Conservation (phyloP, 768 basidiomycete genomes). For the Thelephora ganbajun region DNA sequence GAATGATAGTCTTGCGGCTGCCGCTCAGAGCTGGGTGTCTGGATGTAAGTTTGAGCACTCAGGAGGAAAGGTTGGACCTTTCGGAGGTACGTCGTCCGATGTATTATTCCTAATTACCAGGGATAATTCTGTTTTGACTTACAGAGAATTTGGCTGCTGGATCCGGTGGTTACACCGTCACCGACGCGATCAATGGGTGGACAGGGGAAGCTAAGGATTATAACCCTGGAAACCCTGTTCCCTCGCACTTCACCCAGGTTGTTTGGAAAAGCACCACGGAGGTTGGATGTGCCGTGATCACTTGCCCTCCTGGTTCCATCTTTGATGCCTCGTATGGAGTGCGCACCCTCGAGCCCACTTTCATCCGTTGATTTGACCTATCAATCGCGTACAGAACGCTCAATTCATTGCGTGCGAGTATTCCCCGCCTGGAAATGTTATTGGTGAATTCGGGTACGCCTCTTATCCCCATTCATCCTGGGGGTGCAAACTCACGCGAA, state of each 20-base stretch:
- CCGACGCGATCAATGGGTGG: slow-evolving; percentile 43
- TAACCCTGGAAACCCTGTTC: slow-evolving; percentile 4
- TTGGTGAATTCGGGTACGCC: slow-evolving; percentile 45
- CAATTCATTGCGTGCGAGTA: slow-evolving; percentile 63
- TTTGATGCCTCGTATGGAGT: slow-evolving; percentile 43
- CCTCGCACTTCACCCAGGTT: slow-evolving; percentile 51
- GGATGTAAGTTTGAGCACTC: slow-evolving; percentile 59
- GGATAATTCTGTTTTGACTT: not conserved
- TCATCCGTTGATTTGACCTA: not conserved
- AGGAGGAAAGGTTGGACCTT: slow-evolving; percentile 45
- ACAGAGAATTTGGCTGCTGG: slow-evolving; percentile 70
- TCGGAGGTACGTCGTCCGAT: slow-evolving; percentile 33
- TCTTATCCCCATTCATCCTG: not conserved
- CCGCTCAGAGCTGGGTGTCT: slow-evolving; percentile 59
- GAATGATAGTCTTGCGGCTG: slow-evolving; percentile 42
- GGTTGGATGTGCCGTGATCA: slow-evolving; percentile 47
- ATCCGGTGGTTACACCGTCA: slow-evolving; percentile 40
- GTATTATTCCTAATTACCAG: not conserved
- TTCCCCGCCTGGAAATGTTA: slow-evolving; percentile 46
- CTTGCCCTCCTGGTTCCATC: slow-evolving; percentile 34
- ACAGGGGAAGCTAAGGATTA: slow-evolving; percentile 51
- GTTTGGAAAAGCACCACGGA: slow-evolving; percentile 59
- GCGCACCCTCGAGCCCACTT: slow-evolving; percentile 12
- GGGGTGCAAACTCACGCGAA: not conserved
- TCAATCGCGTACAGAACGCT: slow-evolving; percentile 25